phyloP scores from a whole-genome alignment of 2,329 filamentous ascomycete genomes.

The Fusarium burgessii region DNA sequence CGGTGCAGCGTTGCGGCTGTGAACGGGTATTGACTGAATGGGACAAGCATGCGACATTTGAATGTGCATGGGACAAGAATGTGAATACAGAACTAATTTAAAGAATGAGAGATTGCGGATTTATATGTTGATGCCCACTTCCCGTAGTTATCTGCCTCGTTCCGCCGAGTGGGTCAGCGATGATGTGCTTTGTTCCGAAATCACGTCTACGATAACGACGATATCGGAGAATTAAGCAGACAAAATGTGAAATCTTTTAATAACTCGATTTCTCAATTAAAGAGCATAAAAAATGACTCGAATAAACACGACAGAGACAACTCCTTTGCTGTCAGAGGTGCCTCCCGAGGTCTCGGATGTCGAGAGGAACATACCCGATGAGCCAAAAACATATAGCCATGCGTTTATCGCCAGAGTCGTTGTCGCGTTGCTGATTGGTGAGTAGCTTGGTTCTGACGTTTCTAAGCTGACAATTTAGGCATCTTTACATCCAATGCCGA shows the following conservation, averaged over 20 bases:
- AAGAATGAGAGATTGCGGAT: not conserved
- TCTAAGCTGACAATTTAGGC: fast-evolving
- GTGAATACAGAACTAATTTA: too few relatives aligned
- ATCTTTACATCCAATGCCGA: constrained; percentile 76
- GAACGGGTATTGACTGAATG: too few relatives aligned
- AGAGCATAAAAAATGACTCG: not conserved
- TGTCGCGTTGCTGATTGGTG: not conserved
- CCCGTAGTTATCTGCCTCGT: not conserved
- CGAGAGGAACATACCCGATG: not conserved
- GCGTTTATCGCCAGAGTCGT: not conserved
- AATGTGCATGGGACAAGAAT: too few relatives aligned
- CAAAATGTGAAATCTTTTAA: not conserved
- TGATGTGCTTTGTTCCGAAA: constrained; percentile 1
- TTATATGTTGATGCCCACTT: not conserved
- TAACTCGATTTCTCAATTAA: fast-evolving
- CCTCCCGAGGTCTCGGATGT: not conserved
- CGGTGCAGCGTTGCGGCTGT: too few relatives aligned
- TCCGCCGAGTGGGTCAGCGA: not conserved
- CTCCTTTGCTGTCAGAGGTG: not conserved
- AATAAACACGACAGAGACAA: not conserved
- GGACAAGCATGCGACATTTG: too few relatives aligned
- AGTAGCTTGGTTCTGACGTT: fast-evolving
- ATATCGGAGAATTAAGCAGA: not conserved
- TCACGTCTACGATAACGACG: not conserved
- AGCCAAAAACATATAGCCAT: not conserved